phyloP scores from a whole-genome alignment of 2,329 filamentous ascomycete species.

The Pseudogymnoascus sp. region DNA sequence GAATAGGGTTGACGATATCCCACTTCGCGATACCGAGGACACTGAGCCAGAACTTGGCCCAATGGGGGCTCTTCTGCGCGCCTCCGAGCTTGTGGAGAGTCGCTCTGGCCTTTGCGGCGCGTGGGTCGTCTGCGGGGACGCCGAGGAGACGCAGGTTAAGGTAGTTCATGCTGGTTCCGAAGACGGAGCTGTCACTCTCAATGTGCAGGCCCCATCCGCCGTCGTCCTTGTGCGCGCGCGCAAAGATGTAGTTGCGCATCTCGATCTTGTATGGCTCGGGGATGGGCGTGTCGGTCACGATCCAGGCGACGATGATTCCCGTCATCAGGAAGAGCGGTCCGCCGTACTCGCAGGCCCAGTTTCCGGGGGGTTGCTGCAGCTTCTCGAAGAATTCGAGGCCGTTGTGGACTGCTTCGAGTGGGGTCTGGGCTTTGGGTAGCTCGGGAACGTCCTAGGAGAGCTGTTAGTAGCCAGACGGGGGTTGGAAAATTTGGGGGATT shows the following conservation, averaged over 20 bases:
- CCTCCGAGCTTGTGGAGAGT: constrained; percentile 81
- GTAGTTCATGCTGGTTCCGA: constrained; percentile 88
- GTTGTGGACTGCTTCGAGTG: constrained; percentile 72
- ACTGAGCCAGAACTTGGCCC: constrained; percentile 94
- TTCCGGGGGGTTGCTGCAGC: constrained; percentile 77
- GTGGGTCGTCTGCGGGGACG: constrained; percentile 71
- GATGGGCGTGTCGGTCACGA: constrained; percentile 81
- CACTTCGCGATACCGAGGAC: constrained; percentile 75
- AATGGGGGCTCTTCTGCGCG: constrained; percentile 76
- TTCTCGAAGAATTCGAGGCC: constrained; percentile 82
- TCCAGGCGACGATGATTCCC: constrained; percentile 76
- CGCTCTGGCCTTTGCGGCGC: constrained; percentile 76
- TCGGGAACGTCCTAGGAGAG: constrained; percentile 58
- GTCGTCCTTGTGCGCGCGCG: constrained; percentile 74
- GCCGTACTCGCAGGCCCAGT: constrained; percentile 97
- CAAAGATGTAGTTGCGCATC: constrained; percentile 86
- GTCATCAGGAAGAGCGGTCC: constrained; percentile 94
- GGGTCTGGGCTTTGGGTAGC: constrained; percentile 60
- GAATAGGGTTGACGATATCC: constrained; percentile 91
- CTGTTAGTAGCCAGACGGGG: constrained; percentile 15
- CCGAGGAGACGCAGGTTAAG: constrained; percentile 71
- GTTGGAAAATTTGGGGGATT: not conserved
- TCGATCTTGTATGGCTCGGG: constrained; percentile 72
- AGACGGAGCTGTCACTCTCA: constrained; percentile 84
- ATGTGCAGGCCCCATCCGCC: constrained; percentile 98